A percentile compares a stretch with the other conserved stretches of the same genome.
Conservation (phyloP, 2,329 filamentous ascomycete genomes). For the Nothophaeocryptopus gaeumannii region DNA sequence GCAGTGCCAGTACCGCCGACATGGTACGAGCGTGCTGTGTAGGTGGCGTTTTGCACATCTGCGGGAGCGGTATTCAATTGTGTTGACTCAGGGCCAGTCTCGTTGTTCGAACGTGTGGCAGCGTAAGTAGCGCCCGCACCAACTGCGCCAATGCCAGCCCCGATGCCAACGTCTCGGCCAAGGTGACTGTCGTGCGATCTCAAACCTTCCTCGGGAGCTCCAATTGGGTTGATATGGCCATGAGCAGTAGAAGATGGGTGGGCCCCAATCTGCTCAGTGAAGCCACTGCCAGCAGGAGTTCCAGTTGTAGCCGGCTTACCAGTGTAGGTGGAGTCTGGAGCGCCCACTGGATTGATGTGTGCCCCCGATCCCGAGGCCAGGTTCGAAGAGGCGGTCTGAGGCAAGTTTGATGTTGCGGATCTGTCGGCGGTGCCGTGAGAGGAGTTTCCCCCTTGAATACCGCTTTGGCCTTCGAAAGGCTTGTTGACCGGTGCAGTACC, state of each 20-base stretch:
- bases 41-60: slow-evolving; percentile 27
- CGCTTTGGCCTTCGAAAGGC: slow-evolving; percentile 5
- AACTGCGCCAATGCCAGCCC: slow-evolving; percentile 8
- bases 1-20: slow-evolving; percentile 13
- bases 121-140: slow-evolving; percentile 4
- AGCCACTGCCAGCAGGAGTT: neutral
- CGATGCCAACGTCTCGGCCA: slow-evolving; percentile 5
- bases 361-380: slow-evolving; percentile 1
- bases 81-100: neutral
- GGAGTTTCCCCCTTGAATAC: neutral
- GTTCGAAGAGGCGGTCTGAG: neutral
- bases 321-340: slow-evolving; percentile 2
- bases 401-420: neutral
- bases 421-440: neutral
- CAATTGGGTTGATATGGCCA: slow-evolving; percentile 20
- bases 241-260: neutral
- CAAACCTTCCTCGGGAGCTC: slow-evolving; percentile 15
- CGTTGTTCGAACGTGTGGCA: slow-evolving; percentile 3
- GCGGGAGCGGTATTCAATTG: slow-evolving; percentile 18
- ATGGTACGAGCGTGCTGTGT: slow-evolving; percentile 27
- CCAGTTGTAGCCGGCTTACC: slow-evolving; percentile 5
- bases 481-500: slow-evolving; percentile 7
- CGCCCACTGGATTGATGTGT: slow-evolving; percentile 11
- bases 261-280: slow-evolving; percentile 2
- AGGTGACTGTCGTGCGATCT: neutral